Evolutionary conservation across 495 filamentous ascomycete genomes (phyloP).

Genomic region (Parathielavia appendiculata): DNA sequence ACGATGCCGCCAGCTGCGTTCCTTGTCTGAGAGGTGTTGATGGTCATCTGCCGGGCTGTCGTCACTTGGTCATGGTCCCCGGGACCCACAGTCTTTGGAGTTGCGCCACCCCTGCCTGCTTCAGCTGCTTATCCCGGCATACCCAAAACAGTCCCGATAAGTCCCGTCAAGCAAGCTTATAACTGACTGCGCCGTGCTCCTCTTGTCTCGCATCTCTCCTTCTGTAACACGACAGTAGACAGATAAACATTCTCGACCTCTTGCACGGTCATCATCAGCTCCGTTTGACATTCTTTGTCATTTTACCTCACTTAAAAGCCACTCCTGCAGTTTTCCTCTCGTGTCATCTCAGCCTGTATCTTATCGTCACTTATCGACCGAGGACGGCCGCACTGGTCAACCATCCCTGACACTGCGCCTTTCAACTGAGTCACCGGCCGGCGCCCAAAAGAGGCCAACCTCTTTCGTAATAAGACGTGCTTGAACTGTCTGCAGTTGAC

Average conservation of each 20-base stretch:
- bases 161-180: slow-evolving; percentile 13
- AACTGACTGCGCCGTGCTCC: slow-evolving; percentile 5
- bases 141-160: slow-evolving; percentile 14
- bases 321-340: slow-evolving; percentile 9
- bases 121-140: slow-evolving; percentile 11
- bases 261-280: neutral
- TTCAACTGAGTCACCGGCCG: slow-evolving; percentile 22
- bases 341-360: slow-evolving; percentile 18
- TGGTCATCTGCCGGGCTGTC: slow-evolving; percentile 12
- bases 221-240: neutral
- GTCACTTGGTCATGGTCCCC: slow-evolving; percentile 14
- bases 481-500: neutral
- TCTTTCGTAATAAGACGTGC: slow-evolving; percentile 3
- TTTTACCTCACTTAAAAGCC: neutral
- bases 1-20: slow-evolving; percentile 1
- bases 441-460: slow-evolving; percentile 12
- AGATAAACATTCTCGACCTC: neutral
- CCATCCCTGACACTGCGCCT: slow-evolving; percentile 6
- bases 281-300: neutral
- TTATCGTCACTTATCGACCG: slow-evolving; percentile 8
- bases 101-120: slow-evolving; percentile 12
- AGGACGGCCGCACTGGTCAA: slow-evolving; percentile 3
- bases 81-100: slow-evolving; percentile 3
- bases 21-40: neutral
- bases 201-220: neutral